Evolutionary conservation across 352 stramenopile genomes (phyloP), one percentile per base, ranked within the genome.

Genomic region (Globisporangium nodosum): DNA sequence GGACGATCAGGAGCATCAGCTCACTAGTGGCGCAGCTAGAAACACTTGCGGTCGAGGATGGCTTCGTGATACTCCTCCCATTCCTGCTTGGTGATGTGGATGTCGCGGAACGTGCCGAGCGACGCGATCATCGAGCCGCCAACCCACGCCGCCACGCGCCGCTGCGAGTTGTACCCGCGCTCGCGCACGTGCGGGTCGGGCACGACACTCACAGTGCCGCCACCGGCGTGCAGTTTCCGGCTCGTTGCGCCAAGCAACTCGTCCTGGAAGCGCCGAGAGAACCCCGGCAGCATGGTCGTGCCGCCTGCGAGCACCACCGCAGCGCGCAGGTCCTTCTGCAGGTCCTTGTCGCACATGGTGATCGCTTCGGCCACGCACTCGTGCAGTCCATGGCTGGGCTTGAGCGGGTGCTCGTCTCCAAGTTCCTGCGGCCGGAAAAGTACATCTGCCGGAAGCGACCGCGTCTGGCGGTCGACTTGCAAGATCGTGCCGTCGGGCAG

Each of bases 331-430:
- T 96, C 86, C 15, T 69, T 79, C 64, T 92, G 84, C 8, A 92
- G 69, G 64, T 94, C 84, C 63, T 87, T 88, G 66, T 95, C 84
- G 37, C 85, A 95, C 82, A 92, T 92, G 46, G 58, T 65, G 50
- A 98, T 96, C 54, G 87, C 78, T n/a, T 90, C 74, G 16, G 70
- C 73, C 3, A 74, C 78, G 40, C 78, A 72, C 78, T 85, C 97
- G 83, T 88, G 98, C 66, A 88, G 86, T 66, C 76, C 75, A 56
- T 85, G 88, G 1, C 61, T 70, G 0, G 75, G 71, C 5, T 71
- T 69, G 35, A 69, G 51, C 5, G 90, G 84, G 63, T 97, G 97
- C 68, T 98, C 97, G 54, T 98, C 92, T 49, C 97, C 88, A 24
- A 97, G 74, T 46, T 98, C 72, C 12, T 84, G 78, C 1, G 89